phyloP scores from a whole-genome alignment of 1,284 basidiomycete species.

The Apiotrichum gamsii region DNA sequence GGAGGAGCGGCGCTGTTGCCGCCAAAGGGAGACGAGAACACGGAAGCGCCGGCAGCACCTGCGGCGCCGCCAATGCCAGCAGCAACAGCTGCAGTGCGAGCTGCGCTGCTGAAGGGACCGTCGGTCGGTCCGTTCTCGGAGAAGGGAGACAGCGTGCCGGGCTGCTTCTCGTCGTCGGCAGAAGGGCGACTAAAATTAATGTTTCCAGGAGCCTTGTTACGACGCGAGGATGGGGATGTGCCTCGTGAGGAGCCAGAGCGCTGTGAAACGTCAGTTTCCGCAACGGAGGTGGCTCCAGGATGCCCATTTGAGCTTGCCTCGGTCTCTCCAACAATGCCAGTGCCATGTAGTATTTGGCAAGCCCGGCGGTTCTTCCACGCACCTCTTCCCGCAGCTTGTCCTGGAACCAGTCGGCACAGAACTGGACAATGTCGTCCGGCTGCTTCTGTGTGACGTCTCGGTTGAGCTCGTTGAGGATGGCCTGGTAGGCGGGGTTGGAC shows the following conservation, averaged over 20 bases:
- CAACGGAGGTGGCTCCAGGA: background rate
- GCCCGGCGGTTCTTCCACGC: constrained; percentile 5
- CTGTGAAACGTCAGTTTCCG: constrained; percentile 1
- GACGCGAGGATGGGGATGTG: constrained; percentile 2
- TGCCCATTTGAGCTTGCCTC: too few species aligned
- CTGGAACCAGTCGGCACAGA: constrained; percentile 94
- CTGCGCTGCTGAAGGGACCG: constrained; percentile 37
- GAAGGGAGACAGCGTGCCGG: constrained; percentile 42
- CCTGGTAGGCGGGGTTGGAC: constrained; percentile 16
- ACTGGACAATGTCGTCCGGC: constrained; percentile 84
- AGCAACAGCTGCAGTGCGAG: constrained; percentile 30
- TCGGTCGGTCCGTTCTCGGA: constrained; percentile 43
- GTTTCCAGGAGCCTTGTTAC: constrained; percentile 60
- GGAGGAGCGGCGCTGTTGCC: constrained; percentile 2
- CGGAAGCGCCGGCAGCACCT: constrained; percentile 14
- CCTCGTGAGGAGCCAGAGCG: constrained; percentile 1
- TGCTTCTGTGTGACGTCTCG: constrained; percentile 77
- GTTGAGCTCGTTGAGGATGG: constrained; percentile 72
- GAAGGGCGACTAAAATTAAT: too few species aligned
- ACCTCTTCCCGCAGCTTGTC: constrained; percentile 43
- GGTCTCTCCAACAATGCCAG: too few species aligned
- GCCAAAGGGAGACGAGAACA: constrained; percentile 28
- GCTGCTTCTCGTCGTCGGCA: constrained; percentile 57
- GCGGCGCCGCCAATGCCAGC: constrained; percentile 18
- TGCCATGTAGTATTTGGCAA: too few species aligned